phyloP scores from a whole-genome alignment of 192 early-diverging fungal species.

The Dimargaris xerosporica region DNA sequence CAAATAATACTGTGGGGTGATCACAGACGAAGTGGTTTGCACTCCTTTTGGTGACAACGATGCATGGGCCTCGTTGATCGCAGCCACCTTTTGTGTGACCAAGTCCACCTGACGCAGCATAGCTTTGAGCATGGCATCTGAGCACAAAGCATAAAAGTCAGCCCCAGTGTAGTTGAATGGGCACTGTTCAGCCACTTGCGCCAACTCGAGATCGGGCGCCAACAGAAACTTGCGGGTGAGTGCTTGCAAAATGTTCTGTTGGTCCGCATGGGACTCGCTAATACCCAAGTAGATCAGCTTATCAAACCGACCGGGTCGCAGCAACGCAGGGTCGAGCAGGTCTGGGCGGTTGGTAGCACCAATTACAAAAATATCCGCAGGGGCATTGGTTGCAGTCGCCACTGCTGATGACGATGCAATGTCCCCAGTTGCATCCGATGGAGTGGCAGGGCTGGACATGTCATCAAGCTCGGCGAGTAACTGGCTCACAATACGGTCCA shows the following conservation, averaged over 20 bases:
- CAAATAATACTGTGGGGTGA: constrained; percentile 82
- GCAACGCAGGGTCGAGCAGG: constrained; percentile 79
- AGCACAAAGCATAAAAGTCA: constrained; percentile 96
- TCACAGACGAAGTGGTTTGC: constrained; percentile 32
- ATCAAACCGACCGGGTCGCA: constrained; percentile 95
- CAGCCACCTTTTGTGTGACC: constrained; percentile 32
- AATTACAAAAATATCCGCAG: constrained; percentile 85
- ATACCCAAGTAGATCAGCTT: constrained; percentile 94
- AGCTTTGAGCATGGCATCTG: constrained; percentile 93
- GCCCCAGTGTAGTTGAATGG: constrained; percentile 94
- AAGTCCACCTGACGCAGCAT: constrained; percentile 73
- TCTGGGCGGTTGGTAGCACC: constrained; percentile 98
- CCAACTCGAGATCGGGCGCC: constrained; percentile 58
- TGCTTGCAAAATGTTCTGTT: constrained; percentile 79
- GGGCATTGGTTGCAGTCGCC: constrained; percentile 8
- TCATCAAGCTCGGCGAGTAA: constrained; percentile 93
- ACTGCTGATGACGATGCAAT: constrained; percentile 23
- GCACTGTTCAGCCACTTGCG: constrained; percentile 59
- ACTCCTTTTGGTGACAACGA: background rate
- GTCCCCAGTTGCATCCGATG: constrained; percentile 23
- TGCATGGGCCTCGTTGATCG: constrained; percentile 17
- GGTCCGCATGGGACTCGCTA: constrained; percentile 71
- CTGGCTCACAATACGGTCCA: constrained; percentile 98
- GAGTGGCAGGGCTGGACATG: constrained; percentile 33
- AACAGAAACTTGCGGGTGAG: constrained; percentile 94